Evolutionary conservation across 495 filamentous ascomycete genomes (phyloP).

Genomic region (Recurvomyces mirabilis): DNA sequence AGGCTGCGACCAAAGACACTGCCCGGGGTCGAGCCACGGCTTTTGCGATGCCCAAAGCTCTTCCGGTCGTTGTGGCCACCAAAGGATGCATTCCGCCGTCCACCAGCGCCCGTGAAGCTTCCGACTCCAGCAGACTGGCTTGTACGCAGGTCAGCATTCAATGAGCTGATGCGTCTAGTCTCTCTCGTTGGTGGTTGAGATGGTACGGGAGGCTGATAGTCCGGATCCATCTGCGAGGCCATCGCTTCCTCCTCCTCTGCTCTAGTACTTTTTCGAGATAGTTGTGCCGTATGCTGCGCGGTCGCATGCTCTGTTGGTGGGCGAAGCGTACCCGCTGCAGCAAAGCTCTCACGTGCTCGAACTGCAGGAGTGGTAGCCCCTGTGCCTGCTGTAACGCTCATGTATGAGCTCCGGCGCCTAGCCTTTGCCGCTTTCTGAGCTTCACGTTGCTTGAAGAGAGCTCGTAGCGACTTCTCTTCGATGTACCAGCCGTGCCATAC

Average conservation of each 20-base stretch:
- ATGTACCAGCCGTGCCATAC: slow-evolving; percentile 68
- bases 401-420: slow-evolving; percentile 71
- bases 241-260: slow-evolving; percentile 45
- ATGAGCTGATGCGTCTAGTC: slow-evolving; percentile 80
- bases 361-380: slow-evolving; percentile 70
- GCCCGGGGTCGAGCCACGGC: slow-evolving; percentile 29
- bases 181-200: slow-evolving; percentile 57
- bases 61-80: slow-evolving; percentile 49
- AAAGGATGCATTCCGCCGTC: slow-evolving; percentile 59
- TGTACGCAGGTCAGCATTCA: slow-evolving; percentile 73
- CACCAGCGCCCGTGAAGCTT: slow-evolving; percentile 36
- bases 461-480: slow-evolving; percentile 43
- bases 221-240: slow-evolving; percentile 64
- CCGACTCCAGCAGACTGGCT: slow-evolving; percentile 25
- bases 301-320: slow-evolving; percentile 4
- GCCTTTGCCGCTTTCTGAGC: slow-evolving; percentile 45
- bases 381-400: slow-evolving; percentile 57
- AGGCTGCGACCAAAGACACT: slow-evolving; percentile 21
- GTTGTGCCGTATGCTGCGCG: background rate
- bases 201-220: slow-evolving; percentile 43
- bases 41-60: slow-evolving; percentile 28
- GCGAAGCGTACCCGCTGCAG: slow-evolving; percentile 28
- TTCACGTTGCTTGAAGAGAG: slow-evolving; percentile 39
- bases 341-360: slow-evolving; percentile 48
- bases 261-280: slow-evolving; percentile 14